Conservation (phyloP, 768 basidiomycete genomes). For the Leccinum ochraceum region DNA sequence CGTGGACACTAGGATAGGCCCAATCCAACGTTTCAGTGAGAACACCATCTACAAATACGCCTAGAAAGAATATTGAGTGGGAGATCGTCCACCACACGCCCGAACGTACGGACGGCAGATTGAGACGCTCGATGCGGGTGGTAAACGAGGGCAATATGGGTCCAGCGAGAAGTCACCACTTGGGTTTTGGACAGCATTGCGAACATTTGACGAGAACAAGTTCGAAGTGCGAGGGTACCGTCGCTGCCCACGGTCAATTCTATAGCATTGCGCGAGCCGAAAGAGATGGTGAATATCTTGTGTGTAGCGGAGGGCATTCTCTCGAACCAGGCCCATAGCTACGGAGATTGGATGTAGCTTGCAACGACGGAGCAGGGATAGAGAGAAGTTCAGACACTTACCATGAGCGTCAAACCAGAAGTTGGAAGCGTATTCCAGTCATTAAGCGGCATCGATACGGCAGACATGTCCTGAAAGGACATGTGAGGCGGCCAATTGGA, state of each 20-base stretch:
- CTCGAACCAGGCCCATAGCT: slow-evolving; percentile 55
- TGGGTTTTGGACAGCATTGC: slow-evolving; percentile 46
- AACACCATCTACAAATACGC: slow-evolving; percentile 74
- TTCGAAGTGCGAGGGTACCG: slow-evolving; percentile 55
- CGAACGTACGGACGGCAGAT: slow-evolving; percentile 59
- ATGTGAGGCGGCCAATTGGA: slow-evolving; percentile 81
- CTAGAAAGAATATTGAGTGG: slow-evolving; percentile 36
- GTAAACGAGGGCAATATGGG: slow-evolving; percentile 68
- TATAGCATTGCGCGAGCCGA: slow-evolving; percentile 36
- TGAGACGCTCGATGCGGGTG: slow-evolving; percentile 56
- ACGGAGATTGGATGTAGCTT: neutral
- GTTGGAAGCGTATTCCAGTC: slow-evolving; percentile 52
- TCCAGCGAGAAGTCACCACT: slow-evolving; percentile 64
- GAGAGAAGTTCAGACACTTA: slow-evolving; percentile 21
- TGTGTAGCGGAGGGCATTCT: slow-evolving; percentile 38
- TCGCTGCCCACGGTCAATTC: slow-evolving; percentile 52
- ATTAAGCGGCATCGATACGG: slow-evolving; percentile 50
- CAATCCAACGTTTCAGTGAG: slow-evolving; percentile 63
- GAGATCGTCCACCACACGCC: neutral
- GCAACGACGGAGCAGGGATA: neutral
- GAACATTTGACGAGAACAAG: slow-evolving; percentile 40
- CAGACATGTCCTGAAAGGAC: slow-evolving; percentile 58
- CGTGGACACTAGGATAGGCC: slow-evolving; percentile 57
- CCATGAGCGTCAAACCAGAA: slow-evolving; percentile 76
- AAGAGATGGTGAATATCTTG: slow-evolving; percentile 39